A percentile compares a stretch with the other conserved stretches of the same genome.
These are phyloP conservation scores for Carnegiea gigantea DNA, from an alignment of 179 eudicot genomes.

Conservation along the genomic window DNA sequence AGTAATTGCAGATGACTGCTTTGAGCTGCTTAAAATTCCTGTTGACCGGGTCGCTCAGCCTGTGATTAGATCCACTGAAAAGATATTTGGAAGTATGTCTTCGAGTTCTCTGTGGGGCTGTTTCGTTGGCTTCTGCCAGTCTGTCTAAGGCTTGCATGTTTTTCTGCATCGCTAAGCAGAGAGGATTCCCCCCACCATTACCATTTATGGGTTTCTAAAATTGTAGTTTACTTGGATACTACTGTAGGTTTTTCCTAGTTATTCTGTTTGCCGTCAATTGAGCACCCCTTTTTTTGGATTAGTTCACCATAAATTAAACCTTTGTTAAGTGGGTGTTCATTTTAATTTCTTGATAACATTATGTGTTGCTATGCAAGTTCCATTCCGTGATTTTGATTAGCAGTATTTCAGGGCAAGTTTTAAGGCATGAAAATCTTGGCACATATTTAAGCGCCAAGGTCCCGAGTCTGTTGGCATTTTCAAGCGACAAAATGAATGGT, in stretches of 20 bases:
- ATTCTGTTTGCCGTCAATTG: neutral
- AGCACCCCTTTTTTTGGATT: neutral
- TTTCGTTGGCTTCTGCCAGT: neutral
- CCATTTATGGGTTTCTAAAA: neutral
- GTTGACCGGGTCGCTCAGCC: slow-evolving; percentile 49
- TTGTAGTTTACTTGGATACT: neutral
- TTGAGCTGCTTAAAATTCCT: slow-evolving; percentile 55
- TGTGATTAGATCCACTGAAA: slow-evolving; percentile 66
- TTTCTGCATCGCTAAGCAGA: neutral
- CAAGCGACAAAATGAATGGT: slow-evolving; percentile 46
- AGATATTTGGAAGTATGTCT: slow-evolving; percentile 86
- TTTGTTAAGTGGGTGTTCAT: neutral
- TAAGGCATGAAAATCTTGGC: slow-evolving; percentile 74
- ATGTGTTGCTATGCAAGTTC: neutral
- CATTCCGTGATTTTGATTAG: slow-evolving; percentile 24
- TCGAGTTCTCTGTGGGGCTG: slow-evolving; percentile 13
- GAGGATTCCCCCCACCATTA: neutral
- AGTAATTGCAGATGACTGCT: slow-evolving; percentile 90
- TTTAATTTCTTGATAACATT: neutral
- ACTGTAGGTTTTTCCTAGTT: neutral
- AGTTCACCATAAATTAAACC: neutral
- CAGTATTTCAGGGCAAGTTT: slow-evolving; percentile 68
- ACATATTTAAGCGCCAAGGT: slow-evolving; percentile 59
- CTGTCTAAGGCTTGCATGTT: neutral
- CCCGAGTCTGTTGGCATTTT: slow-evolving; percentile 54